Percentiles rank a stretch among this genome's conserved stretches.
Evolutionary conservation across 345 rosid genomes (phyloP).

Genomic region (Kernera saxatilis): DNA sequence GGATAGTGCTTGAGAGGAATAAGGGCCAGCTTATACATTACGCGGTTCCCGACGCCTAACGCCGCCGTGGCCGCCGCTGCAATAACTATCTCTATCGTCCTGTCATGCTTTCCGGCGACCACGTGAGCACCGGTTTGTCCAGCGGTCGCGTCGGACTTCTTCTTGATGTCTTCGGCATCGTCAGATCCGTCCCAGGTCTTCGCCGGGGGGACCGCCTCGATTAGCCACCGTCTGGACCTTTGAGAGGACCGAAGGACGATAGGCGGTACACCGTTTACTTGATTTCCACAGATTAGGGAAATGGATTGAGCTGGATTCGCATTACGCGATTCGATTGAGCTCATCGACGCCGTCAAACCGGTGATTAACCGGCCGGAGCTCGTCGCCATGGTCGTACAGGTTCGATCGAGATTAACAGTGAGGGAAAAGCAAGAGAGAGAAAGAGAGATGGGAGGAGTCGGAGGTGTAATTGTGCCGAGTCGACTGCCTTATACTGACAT

Average conservation of each 20-base stretch:
- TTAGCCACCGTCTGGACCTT: slow-evolving; percentile 19
- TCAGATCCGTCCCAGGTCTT: slow-evolving; percentile 41
- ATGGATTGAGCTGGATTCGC: slow-evolving; percentile 21
- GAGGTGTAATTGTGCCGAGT: neutral
- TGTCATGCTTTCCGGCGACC: slow-evolving; percentile 20
- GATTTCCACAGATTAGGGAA: slow-evolving; percentile 26
- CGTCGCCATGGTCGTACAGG: slow-evolving; percentile 45
- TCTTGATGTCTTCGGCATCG: slow-evolving; percentile 22
- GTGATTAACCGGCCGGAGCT: slow-evolving; percentile 42
- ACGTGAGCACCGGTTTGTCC: slow-evolving; percentile 17
- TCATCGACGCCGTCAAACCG: slow-evolving; percentile 23
- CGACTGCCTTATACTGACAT: slow-evolving; percentile 7
- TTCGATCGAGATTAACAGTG: neutral
- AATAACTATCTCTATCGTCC: slow-evolving; percentile 45
- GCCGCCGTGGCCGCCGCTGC: slow-evolving; percentile 74
- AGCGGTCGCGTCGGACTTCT: slow-evolving; percentile 30
- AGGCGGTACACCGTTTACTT: slow-evolving; percentile 21
- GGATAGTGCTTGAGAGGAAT: slow-evolving; percentile 87
- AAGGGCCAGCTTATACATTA: slow-evolving; percentile 74
- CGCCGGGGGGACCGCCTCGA: slow-evolving; percentile 31
- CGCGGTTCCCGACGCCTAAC: slow-evolving; percentile 86
- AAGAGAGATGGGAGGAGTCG: neutral
- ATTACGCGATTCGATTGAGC: slow-evolving; percentile 24
- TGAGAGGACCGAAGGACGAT: slow-evolving; percentile 34
- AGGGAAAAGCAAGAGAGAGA: neutral